Conservation (phyloP, 1,139 yeast genomes). For the Sugiyamaella pinicola region DNA sequence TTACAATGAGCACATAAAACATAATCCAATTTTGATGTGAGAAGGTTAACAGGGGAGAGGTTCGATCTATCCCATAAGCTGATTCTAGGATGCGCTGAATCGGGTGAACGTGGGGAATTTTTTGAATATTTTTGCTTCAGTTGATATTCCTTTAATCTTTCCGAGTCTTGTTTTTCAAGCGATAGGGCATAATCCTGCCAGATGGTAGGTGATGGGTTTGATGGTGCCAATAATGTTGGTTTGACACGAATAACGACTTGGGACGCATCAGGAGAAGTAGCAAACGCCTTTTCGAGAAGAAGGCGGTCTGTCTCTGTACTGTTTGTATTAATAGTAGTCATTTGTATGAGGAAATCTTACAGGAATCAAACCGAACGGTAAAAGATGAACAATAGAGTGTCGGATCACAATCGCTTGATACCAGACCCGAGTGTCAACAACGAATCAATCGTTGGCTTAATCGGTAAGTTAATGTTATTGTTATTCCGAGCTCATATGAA, state of each 20-base stretch:
- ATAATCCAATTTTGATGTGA: constrained; percentile 37
- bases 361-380: background rate
- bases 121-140: background rate
- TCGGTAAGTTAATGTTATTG: no score
- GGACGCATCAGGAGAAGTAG: constrained; percentile 19
- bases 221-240: constrained; percentile 2
- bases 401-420: no score
- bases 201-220: constrained; percentile 3
- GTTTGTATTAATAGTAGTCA: constrained; percentile 1
- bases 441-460: no score
- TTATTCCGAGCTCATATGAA: background rate
- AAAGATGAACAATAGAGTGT: background rate
- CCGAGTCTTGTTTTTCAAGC: constrained; percentile 17
- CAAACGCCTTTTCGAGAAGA: constrained; percentile 22
- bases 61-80: constrained; percentile 35
- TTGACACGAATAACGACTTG: constrained; percentile 21
- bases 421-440: no score
- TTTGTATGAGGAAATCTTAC: background rate
- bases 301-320: constrained; percentile 10
- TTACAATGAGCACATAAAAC: constrained; percentile 39
- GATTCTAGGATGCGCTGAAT: constrained; percentile 28
- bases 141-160: background rate
- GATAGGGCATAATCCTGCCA: constrained; percentile 22
- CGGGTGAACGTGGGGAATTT: background rate
- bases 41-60: constrained; percentile 36